Conservation (phyloP, 2,329 filamentous ascomycete genomes). For the Calonectria montana region DNA sequence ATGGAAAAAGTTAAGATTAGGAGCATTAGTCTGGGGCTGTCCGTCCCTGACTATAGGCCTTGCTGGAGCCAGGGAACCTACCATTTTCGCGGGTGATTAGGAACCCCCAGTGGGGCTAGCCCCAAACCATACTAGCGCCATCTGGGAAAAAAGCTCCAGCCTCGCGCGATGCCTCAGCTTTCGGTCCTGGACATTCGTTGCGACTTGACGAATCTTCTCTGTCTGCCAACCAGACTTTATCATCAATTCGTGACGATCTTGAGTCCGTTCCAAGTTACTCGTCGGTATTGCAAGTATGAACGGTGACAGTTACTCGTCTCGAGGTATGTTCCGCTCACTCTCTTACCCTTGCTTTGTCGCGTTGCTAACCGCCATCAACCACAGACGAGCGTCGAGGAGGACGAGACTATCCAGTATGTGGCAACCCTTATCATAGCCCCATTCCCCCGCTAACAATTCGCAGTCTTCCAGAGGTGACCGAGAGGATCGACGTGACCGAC, state of each 20-base stretch:
- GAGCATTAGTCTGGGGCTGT: constrained; percentile 6
- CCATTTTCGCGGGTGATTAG: constrained; percentile 21
- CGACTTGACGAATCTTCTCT: constrained; percentile 42
- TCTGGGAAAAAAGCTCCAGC: constrained; percentile 58
- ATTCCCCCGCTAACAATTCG: constrained; percentile 30
- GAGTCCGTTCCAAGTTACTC: constrained; percentile 29
- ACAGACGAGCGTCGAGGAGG: constrained; percentile 65
- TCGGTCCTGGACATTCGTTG: constrained; percentile 43
- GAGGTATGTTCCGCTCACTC: constrained; percentile 67
- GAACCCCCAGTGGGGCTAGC: constrained; percentile 33
- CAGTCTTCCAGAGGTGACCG: constrained; percentile 43
- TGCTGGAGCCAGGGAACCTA: constrained; percentile 14
- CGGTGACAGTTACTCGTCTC: constrained; percentile 83
- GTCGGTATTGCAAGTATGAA: constrained; percentile 70
- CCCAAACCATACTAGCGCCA: constrained; percentile 42
- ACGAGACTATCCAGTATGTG: constrained; percentile 66
- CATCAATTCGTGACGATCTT: constrained; percentile 36
- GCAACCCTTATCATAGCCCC: neutral
- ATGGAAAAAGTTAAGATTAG: constrained; percentile 16
- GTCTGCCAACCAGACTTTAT: constrained; percentile 33
- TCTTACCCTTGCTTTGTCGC: constrained; percentile 40
- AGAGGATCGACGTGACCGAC: constrained; percentile 47
- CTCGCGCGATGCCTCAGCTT: constrained; percentile 49
- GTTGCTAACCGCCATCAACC: constrained; percentile 41
- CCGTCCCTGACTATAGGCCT: constrained; percentile 19